These are phyloP conservation scores for Lentinula edodes DNA, from an alignment of 768 basidiomycete species.

Conservation along the genomic window DNA sequence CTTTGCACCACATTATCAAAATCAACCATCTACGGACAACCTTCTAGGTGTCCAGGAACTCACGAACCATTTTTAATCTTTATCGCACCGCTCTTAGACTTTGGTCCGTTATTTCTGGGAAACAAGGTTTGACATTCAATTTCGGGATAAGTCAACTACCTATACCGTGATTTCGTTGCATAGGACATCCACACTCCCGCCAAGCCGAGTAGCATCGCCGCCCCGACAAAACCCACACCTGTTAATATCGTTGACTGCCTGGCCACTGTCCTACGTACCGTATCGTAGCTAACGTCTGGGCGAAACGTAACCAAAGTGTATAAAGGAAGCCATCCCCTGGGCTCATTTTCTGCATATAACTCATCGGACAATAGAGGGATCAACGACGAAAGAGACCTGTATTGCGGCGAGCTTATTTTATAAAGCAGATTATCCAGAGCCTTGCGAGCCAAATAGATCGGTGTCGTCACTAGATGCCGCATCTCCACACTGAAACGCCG, in stretches of 20 bases:
- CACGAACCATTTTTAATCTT: conserved; percentile 4
- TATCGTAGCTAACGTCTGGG: conserved; percentile 88
- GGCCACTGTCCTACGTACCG: conserved; percentile 63
- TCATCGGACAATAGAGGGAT: conserved; percentile 39
- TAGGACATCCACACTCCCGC: conserved; percentile 32
- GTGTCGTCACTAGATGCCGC: conserved; percentile 87
- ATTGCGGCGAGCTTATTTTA: conserved; percentile 47
- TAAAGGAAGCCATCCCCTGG: conserved; percentile 82
- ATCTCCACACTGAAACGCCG: conserved; percentile 71
- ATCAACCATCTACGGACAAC: background rate
- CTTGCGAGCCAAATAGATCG: conserved; percentile 74
- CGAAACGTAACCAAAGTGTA: conserved; percentile 99
- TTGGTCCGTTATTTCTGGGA: conserved; percentile 2
- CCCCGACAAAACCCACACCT: conserved; percentile 42
- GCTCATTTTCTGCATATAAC: conserved; percentile 55
- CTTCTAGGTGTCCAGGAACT: background rate
- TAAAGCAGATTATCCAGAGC: conserved; percentile 72
- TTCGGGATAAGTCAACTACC: background rate
- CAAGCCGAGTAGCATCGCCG: conserved; percentile 32
- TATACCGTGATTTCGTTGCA: background rate
- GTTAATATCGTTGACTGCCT: conserved; percentile 64
- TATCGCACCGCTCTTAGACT: background rate
- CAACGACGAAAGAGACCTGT: conserved; percentile 41
- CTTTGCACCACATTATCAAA: background rate
- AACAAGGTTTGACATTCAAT: conserved; percentile 3